These are phyloP conservation scores for Anthracocystis setariae DNA, from an alignment of 1,284 basidiomycete species.

Conservation along the genomic window DNA sequence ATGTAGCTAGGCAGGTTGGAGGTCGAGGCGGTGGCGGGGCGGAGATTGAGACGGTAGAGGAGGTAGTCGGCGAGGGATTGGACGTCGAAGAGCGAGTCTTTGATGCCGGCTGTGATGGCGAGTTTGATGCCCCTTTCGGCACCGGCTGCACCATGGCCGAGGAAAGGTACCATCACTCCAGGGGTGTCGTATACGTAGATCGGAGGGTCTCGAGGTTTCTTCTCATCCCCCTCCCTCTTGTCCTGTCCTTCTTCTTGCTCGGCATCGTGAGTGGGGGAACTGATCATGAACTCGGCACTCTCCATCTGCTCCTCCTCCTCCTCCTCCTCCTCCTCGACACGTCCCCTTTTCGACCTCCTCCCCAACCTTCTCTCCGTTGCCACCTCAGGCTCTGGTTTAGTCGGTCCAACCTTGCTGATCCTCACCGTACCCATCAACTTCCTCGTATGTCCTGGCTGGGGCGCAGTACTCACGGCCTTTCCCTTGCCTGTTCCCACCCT, in stretches of 20 bases:
- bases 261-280: background rate
- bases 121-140: constrained; percentile 92
- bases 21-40: constrained; percentile 24
- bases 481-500: constrained; percentile 84
- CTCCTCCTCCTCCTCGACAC: background rate
- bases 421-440: constrained; percentile 66
- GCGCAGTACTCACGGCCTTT: constrained; percentile 89
- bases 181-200: constrained; percentile 96
- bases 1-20: constrained; percentile 17
- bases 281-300: constrained; percentile 18
- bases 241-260: constrained; percentile 61
- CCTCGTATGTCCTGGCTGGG: constrained; percentile 74
- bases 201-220: constrained; percentile 77
- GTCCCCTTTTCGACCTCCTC: constrained; percentile 2
- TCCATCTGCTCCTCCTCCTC: background rate
- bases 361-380: background rate
- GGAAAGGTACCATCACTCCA: constrained; percentile 94
- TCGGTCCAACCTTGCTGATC: constrained; percentile 53
- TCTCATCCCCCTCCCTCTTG: constrained; percentile 81
- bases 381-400: constrained; percentile 23
- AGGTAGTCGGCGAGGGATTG: constrained; percentile 87
- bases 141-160: constrained; percentile 84
- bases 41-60: constrained; percentile 83
- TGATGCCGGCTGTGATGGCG: constrained; percentile 93
- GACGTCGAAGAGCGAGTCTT: constrained; percentile 87